Evolutionary conservation across 106 monocot genomes (phyloP), one percentile per base, ranked within the genome.

Genomic region (Dactylorhiza incarnata): DNA sequence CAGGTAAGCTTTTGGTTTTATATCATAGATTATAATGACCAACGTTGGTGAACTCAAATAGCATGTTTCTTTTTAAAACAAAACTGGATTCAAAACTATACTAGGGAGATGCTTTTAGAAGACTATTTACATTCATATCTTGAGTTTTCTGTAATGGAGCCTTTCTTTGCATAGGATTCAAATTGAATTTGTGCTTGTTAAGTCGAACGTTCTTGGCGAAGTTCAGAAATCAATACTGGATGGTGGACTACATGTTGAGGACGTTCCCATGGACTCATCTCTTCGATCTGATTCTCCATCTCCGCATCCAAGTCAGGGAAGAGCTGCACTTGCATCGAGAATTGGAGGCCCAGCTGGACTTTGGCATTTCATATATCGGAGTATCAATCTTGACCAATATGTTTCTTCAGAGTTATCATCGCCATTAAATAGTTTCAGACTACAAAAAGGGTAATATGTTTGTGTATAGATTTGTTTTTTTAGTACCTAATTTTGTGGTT

Each of bases 331-430:
- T 74, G 44, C 48, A 9, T 66, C 82, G 29, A 26, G 76, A 54
- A 80, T 85, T 80, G 91, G 91, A 73, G 97, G 97, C 17, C 91
- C 94, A 49, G 71, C 86, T 85, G 97, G 97, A 56, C 89, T 99
- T 19, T 94, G 94, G 89, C 94, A 99, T 86, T 99, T 99, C 75
- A 89, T 99, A 52, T 99, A 94, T 76, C 79, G 82, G 77, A 97
- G 91, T 75, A 83, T 94, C 15, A 89, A 86, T 74, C 83, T 97
- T 83, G 89, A 91, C 76, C 97, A 97, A 49, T 97, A 91, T 81
- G 87, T 97, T 6, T 89, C 94, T 22, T 97, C 97, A 62, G 97
- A 97, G 53, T 97, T 97, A 45, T 86, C 94, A 17, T 78, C 94
- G 14, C 91, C 94, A 66, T 79, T 97, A 83, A 97, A 82, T 76